These are phyloP conservation scores for Aspergillus cavernicola DNA, from an alignment of 495 filamentous ascomycete species.

Conservation along the genomic window DNA sequence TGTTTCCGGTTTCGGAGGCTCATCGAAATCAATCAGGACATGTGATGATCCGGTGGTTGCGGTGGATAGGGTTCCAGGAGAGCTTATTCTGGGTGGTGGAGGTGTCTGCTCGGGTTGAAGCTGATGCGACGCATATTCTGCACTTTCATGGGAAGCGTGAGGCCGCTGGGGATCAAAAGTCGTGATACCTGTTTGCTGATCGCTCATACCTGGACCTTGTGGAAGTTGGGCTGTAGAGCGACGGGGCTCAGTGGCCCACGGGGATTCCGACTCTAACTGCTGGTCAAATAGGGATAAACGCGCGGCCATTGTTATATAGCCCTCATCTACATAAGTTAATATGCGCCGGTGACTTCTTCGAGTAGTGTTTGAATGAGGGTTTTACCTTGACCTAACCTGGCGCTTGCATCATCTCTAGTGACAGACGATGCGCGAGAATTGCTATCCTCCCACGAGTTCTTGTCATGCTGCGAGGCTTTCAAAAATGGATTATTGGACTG, in stretches of 20 bases:
- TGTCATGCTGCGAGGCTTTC: conserved; percentile 25
- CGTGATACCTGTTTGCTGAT: neutral
- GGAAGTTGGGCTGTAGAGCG: neutral
- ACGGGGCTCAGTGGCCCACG: conserved; percentile 22
- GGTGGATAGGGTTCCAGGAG: conserved; percentile 25
- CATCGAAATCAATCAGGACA: conserved; percentile 38
- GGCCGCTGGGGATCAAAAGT: neutral
- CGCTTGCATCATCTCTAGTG: conserved; percentile 23
- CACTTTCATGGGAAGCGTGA: neutral
- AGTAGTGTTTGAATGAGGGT: neutral
- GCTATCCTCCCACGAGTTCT: conserved; percentile 26
- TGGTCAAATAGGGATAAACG: conserved; percentile 40
- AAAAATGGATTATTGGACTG: conserved; percentile 46
- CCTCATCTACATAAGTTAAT: conserved; percentile 32
- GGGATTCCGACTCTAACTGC: conserved; percentile 23
- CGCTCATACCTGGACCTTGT: neutral
- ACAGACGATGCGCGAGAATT: conserved; percentile 21
- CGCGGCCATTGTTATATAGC: conserved; percentile 47
- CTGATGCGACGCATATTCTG: conserved; percentile 1
- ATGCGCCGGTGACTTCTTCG: neutral
- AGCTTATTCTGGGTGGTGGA: conserved; percentile 21
- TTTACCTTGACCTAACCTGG: conserved; percentile 33
- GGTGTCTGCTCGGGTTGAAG: conserved; percentile 9
- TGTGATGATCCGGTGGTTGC: conserved; percentile 35
- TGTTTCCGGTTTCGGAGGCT: conserved; percentile 8